Base-by-base conservation (phyloP, 2,329 filamentous ascomycete genomes). In the Monilinia aucupariae region DNA sequence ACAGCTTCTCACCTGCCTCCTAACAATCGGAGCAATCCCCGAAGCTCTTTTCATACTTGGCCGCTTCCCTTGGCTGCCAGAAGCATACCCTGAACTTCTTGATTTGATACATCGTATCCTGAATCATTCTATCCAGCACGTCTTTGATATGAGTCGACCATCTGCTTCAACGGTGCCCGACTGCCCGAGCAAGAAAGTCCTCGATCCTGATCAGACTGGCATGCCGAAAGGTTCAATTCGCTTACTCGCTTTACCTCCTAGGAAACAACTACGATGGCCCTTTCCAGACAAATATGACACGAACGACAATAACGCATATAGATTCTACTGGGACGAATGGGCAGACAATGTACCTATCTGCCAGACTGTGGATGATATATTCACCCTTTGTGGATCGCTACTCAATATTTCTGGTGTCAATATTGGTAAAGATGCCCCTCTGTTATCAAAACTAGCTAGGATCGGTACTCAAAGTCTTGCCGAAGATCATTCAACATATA, bases 261-360 rank as follows among this genome's bases (percentile, higher is more conserved):
- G 85, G 68, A 89, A 88, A 71, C 81, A 85, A 20, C 79, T 94
- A 67, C 85, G 90, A 65, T 97, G 93, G 93, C 89, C 92, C 5
- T 88, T 89, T 70, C 85, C 91, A 6, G 92, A 96, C 69, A 87
- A 85, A 68, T 82, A 82, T 67, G 90, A 94, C 71, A 85, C 85
- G 32, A 87, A 86, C 61, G 90, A 92, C 68, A 87, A 87, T 25
- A 82, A 83, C n/a, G 84, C 80, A 15, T 97, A 97, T 74, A 85
- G 89, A 41, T 97, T 96, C 74, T 99, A 99, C 75, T 97, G 94
- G 87, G 92, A 96, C 64, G 94, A 97, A 69, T 99, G 94, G 94
- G 82, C 87, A 2, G 93, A 97, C 75, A 96, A 94, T 67, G 82
- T 99, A 52, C 96, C 94, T 0, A 78, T 96, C 25, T 99, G 94